phyloP scores from a whole-genome alignment of 2,329 filamentous ascomycete genomes.

The Pseudopithomyces chartarum region DNA sequence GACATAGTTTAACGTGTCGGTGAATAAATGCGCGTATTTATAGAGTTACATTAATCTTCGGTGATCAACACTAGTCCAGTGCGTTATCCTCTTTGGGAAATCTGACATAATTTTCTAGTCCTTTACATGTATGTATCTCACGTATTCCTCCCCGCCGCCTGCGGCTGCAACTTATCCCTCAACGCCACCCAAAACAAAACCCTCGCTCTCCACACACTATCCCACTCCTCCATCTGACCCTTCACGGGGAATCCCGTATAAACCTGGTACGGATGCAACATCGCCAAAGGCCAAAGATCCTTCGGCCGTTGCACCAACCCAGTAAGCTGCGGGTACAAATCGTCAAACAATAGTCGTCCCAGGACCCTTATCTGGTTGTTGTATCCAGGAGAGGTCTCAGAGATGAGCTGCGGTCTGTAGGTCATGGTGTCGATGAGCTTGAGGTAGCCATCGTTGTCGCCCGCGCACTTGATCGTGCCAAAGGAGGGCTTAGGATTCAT shows the following conservation, averaged over 20 bases:
- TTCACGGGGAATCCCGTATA: slow-evolving; percentile 5
- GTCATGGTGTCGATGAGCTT: slow-evolving; percentile 5
- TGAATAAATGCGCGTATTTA: no score
- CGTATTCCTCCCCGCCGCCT: no score
- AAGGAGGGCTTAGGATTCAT: not conserved
- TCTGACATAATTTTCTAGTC: no score
- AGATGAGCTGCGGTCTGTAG: not conserved
- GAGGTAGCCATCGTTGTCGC: slow-evolving; percentile 11
- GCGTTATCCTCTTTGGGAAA: no score
- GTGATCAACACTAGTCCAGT: no score
- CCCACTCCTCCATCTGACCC: slow-evolving; percentile 7
- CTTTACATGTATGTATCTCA: no score
- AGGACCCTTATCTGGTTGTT: slow-evolving; percentile 9
- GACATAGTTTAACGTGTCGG: no score
- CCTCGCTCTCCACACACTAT: slow-evolving; percentile 8
- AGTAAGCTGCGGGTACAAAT: slow-evolving; percentile 8
- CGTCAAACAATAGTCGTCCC: slow-evolving; percentile 10
- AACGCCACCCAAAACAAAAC: not conserved
- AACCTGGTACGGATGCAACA: slow-evolving; percentile 9
- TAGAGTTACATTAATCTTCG: no score
- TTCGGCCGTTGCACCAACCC: slow-evolving; percentile 1
- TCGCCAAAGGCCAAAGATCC: slow-evolving; percentile 7
- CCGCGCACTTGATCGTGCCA: not conserved
- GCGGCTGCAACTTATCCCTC: no score
- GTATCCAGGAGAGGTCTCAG: slow-evolving; percentile 1